These are phyloP conservation scores for Trifolium pratense DNA, from an alignment of 306 rosid species.

Conservation along the genomic window DNA sequence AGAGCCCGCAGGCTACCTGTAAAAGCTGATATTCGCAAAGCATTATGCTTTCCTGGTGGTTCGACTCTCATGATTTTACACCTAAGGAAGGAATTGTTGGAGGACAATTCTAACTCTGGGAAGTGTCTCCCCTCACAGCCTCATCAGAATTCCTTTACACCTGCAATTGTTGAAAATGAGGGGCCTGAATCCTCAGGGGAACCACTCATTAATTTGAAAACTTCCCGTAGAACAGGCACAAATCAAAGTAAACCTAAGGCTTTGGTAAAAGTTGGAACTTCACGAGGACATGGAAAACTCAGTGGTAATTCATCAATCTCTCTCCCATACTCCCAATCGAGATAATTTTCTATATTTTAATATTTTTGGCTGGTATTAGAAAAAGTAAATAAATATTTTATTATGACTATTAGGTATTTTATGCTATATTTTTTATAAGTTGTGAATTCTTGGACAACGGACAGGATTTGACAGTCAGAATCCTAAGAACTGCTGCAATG, in stretches of 20 bases:
- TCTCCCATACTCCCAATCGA: not conserved
- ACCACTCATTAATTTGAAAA: slow-evolving; percentile 42
- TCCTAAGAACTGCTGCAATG: slow-evolving; percentile 37
- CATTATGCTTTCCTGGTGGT: slow-evolving; percentile 91
- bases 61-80: slow-evolving; percentile 87
- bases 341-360: slow-evolving; percentile 1
- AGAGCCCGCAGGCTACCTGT: slow-evolving; percentile 72
- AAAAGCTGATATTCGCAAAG: slow-evolving; percentile 74
- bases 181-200: slow-evolving; percentile 40
- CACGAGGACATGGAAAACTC: slow-evolving; percentile 44
- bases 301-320: slow-evolving; percentile 44
- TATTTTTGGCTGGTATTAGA: not conserved
- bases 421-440: slow-evolving; percentile 3
- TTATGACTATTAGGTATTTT: slow-evolving; percentile 26
- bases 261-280: slow-evolving; percentile 42
- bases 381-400: slow-evolving; percentile 8
- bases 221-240: slow-evolving; percentile 26
- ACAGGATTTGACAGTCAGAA: slow-evolving; percentile 49
- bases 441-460: slow-evolving; percentile 16
- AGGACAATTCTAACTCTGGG: slow-evolving; percentile 45
- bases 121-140: slow-evolving; percentile 51
- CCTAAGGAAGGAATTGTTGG: slow-evolving; percentile 56
- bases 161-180: slow-evolving; percentile 42
- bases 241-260: slow-evolving; percentile 45
- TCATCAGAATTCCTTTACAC: slow-evolving; percentile 46